phyloP scores from a whole-genome alignment of 148 eudicot species.

The Chenopodium quinoa region DNA sequence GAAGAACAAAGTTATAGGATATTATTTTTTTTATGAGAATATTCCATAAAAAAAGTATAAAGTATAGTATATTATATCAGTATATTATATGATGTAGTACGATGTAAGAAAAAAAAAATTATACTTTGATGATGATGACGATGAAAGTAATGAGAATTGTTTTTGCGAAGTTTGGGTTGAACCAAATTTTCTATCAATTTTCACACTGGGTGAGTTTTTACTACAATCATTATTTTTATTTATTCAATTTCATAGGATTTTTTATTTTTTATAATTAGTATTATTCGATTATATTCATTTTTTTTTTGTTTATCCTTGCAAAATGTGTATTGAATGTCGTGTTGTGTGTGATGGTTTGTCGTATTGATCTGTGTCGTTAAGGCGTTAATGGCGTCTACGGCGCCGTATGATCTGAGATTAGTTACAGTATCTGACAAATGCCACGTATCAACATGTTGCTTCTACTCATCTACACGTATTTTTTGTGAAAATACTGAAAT shows the following conservation, averaged over 20 bases:
- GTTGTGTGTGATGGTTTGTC: conserved; percentile 2
- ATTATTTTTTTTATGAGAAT: background rate
- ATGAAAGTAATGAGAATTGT: conserved; percentile 1
- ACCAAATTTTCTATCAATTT: background rate
- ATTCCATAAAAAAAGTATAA: background rate
- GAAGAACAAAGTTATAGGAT: conserved; percentile 1
- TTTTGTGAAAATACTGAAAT: background rate
- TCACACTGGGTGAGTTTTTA: conserved; percentile 10
- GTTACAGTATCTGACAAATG: background rate
- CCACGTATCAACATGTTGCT: conserved; percentile 5
- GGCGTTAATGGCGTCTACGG: conserved; percentile 5
- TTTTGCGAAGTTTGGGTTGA: conserved; percentile 17
- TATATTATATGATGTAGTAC: background rate
- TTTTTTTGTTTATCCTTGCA: no score
- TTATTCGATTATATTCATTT: no score
- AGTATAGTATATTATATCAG: no score
- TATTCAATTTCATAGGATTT: background rate
- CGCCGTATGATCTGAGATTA: background rate
- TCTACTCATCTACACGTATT: background rate
- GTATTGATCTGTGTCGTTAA: background rate
- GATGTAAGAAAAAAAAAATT: background rate
- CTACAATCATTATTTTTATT: background rate
- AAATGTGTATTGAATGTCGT: conserved; percentile 2
- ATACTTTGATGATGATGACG: conserved; percentile 19
- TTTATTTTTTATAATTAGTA: background rate